Evolutionary conservation across 768 basidiomycete species (phyloP), one percentile per base, ranked within the genome.

Genomic region (Pleurotus platypus): DNA sequence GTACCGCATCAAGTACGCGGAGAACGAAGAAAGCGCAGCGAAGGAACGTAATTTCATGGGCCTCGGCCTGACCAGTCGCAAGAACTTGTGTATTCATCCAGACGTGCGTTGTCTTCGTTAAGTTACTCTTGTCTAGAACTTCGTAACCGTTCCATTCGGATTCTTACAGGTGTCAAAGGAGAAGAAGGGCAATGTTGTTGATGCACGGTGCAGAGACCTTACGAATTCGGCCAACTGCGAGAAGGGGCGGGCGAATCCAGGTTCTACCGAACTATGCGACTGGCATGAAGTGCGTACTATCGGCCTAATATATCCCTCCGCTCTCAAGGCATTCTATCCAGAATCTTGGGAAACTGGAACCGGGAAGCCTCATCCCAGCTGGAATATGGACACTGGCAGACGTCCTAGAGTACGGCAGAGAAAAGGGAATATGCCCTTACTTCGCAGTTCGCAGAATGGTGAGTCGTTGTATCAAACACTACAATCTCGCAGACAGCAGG

Each of bases 131-230:
- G 48, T 1, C 24, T 20, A 13, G 22, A 49, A 24, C n/a, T 26
- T 6, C 30, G 30, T 35, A 35, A 35, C 30, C 30, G 30, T 35
- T 35, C 22, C 24, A 49, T 24, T 49, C 16, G n/a, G 48, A 24
- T 16, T 35, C 48, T 13, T 55, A 5, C 62, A 97, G 94, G 92
- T 98, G 3, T 85, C 92, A 20, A 95, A 92, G 68, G 97, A 98
- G 77, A 99, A 98, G 80, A 99, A 98, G 70, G 97, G 97, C 4
- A 94, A 90, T 67, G 85, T 95, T 0, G 95, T 99, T 26, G 97
- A 99, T 75, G 96, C 96, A 12, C 83, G 93, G 57, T 99, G 97
- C 79, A 80, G 97, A 56, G 97, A 99, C 71, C 77, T 99, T 57
- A 98, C 97, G 8, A 93, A 90, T 64, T 75, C 94, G 18, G 84